These are phyloP conservation scores for Mycena galericulata DNA, from an alignment of 768 basidiomycete species.

Conservation along the genomic window DNA sequence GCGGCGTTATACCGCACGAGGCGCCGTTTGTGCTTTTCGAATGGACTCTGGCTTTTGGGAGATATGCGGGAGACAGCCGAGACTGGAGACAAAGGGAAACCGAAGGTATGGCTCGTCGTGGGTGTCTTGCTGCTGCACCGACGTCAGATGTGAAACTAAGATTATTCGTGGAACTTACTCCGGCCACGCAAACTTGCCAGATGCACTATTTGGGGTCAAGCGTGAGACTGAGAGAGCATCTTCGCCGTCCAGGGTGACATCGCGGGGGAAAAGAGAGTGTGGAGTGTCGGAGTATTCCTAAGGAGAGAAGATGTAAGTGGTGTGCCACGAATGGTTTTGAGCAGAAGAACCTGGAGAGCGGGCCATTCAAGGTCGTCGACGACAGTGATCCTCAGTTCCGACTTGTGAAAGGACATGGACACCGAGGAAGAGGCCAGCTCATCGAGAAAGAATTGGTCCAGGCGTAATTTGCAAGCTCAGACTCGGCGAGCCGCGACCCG, in stretches of 20 bases:
- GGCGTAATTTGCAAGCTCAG: background rate
- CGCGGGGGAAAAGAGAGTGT: conserved; percentile 28
- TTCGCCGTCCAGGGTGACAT: conserved; percentile 27
- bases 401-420: conserved; percentile 28
- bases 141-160: background rate
- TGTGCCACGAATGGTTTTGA: background rate
- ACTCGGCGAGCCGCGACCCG: background rate
- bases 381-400: conserved; percentile 31
- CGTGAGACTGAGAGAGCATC: conserved; percentile 12
- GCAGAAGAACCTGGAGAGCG: conserved; percentile 22
- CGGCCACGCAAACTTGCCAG: conserved; percentile 12
- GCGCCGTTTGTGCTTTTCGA: conserved; percentile 33
- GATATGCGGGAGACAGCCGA: conserved; percentile 9
- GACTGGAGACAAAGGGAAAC: conserved; percentile 26
- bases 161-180: background rate
- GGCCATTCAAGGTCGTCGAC: conserved; percentile 33
- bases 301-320: background rate
- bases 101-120: conserved; percentile 21
- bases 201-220: conserved; percentile 28
- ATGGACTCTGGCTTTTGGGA: conserved; percentile 14
- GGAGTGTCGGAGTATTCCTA: conserved; percentile 27
- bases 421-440: conserved; percentile 34
- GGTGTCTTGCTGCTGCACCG: conserved; percentile 13
- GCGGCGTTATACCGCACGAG: conserved; percentile 28
- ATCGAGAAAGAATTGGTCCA: conserved; percentile 21